phyloP scores from a whole-genome alignment of 352 stramenopile species.

The Globisporangium splendens region DNA sequence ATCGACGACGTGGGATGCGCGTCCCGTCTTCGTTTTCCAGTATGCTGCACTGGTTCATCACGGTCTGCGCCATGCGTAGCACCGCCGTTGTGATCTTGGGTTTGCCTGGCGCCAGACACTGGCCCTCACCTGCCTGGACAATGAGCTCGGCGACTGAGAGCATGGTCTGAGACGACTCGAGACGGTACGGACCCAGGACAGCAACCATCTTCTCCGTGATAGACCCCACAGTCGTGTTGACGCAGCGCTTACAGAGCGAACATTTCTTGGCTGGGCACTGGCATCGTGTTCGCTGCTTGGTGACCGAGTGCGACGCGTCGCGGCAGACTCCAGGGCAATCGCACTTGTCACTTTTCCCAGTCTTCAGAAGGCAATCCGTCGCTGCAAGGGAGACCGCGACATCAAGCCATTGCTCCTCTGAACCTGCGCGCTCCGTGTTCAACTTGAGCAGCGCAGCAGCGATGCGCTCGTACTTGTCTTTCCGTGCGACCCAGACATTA shows the following conservation, averaged over 20 bases:
- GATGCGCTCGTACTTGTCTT: conserved; percentile 86
- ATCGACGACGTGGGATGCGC: conserved; percentile 43
- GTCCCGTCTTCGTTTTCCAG: conserved; percentile 50
- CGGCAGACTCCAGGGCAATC: conserved; percentile 71
- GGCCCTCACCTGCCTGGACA: conserved; percentile 45
- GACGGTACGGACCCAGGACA: conserved; percentile 47
- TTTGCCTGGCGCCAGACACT: conserved; percentile 26
- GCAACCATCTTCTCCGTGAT: conserved; percentile 68
- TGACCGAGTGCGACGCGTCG: conserved; percentile 54
- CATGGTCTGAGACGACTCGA: conserved; percentile 25
- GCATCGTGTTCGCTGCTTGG: conserved; percentile 69
- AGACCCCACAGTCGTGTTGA: conserved; percentile 46
- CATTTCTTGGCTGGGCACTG: conserved; percentile 80
- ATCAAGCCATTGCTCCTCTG: conserved; percentile 67
- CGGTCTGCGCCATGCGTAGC: conserved; percentile 56
- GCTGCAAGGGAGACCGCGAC: conserved; percentile 71
- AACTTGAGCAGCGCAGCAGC: conserved; percentile 55
- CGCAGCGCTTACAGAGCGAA: conserved; percentile 67
- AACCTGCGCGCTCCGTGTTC: conserved; percentile 52
- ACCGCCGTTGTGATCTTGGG: conserved; percentile 53
- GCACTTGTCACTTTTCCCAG: conserved; percentile 58
- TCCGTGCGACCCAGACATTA: conserved; percentile 78
- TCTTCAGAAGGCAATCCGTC: conserved; percentile 78
- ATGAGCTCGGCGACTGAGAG: conserved; percentile 51
- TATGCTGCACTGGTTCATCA: conserved; percentile 71